Evolutionary conservation across 2,329 filamentous ascomycete species (phyloP), one percentile per base, ranked within the genome.

Genomic region (Beauveria pseudobassiana): DNA sequence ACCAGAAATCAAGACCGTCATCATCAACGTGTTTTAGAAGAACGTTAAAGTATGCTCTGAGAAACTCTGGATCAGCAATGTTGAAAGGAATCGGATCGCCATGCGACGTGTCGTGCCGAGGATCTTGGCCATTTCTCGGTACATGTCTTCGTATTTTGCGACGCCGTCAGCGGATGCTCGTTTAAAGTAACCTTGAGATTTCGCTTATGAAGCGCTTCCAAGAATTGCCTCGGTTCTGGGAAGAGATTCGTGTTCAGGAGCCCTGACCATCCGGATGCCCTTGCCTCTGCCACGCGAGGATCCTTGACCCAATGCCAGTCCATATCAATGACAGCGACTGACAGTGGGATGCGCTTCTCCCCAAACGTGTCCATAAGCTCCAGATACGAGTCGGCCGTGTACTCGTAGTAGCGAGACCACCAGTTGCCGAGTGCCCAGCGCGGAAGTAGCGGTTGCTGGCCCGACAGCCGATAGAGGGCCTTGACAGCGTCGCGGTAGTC

Each of bases 341-440:
- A 82, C 43, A 87, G 72, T 0, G 85, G 85, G 7, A 87, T 78
- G 0, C 75, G 70, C 26, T 81, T 71, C 9, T 72, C 70, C 5
- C 73, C 68, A 64, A 87, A 87, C 55, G 76, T 75, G 60, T 85
- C 81, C 75, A 87, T 82, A 18, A 88, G 74, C 16, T 73, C 70
- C 2, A 86, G 63, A 66, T 87, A 87, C 65, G 84, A 81, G 2
- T 80, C 73, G 30, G 78, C 76, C 0, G 73, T 75, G 67, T 87
- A 88, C 2, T 77, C 77, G 66, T 87, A 80, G 69, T 87, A 87
- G 8, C 85, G 76, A 52, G 80, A 84, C 85, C 85, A 87, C 85
- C 85, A 88, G 65, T 87, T 87, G 0, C 85, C 84, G 43, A 87
- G 72, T 0, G 81, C 77, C 75, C 80, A 87, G 16, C 84, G 75